phyloP scores from a whole-genome alignment of 257 asterid species.

The Primulina huaijiensis region DNA sequence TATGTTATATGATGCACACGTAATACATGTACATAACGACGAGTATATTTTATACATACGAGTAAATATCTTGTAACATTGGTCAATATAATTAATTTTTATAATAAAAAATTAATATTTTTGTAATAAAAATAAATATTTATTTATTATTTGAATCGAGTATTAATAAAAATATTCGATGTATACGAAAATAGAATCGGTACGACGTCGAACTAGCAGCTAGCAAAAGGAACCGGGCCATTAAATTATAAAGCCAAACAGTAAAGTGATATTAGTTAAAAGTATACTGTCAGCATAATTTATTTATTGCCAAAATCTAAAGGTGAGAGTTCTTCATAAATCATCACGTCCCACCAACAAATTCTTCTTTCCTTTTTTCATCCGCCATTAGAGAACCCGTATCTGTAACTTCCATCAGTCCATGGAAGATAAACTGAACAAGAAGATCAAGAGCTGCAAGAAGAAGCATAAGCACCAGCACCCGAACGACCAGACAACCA shows the following conservation, averaged over 20 bases:
- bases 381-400: not conserved
- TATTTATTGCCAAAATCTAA: constrained; percentile 26
- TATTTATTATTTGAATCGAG: no score
- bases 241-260: not conserved
- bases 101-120: no score
- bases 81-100: no score
- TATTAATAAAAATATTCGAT: no score
- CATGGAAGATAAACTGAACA: constrained; percentile 50
- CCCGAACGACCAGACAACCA: constrained; percentile 65
- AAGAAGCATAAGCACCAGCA: constrained; percentile 50
- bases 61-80: no score
- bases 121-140: no score
- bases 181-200: no score
- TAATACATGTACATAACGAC: no score
- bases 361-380: not conserved
- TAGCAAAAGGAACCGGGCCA: no score
- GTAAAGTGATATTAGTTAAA: constrained; percentile 2
- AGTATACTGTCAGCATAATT: constrained; percentile 28
- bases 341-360: constrained; percentile 22
- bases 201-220: no score
- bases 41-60: no score
- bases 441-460: constrained; percentile 37
- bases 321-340: constrained; percentile 10
- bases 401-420: constrained; percentile 5
- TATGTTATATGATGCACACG: no score